Conservation (phyloP, 148 eudicot genomes). For the Chenopodium quinoa region DNA sequence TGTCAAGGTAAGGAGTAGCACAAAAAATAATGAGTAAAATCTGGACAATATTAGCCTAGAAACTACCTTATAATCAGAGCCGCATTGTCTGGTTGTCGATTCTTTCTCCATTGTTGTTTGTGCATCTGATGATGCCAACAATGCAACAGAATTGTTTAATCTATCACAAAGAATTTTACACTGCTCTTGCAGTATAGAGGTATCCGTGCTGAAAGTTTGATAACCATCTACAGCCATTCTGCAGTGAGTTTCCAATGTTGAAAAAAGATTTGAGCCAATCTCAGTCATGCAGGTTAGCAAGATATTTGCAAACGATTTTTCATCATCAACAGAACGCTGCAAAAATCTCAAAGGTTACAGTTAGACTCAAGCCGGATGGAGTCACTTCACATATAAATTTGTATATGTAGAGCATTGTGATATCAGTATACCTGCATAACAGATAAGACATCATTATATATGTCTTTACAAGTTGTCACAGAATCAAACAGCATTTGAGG, state of each 20-base stretch:
- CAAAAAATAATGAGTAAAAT: constrained; percentile 38
- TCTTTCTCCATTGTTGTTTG: constrained; percentile 28
- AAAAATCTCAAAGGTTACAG: constrained; percentile 11
- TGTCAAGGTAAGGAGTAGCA: constrained; percentile 42
- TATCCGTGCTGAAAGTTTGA: constrained; percentile 31
- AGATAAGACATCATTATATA: constrained; percentile 58
- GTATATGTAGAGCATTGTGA: not conserved
- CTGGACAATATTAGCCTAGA: constrained; percentile 45
- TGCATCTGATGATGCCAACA: constrained; percentile 39
- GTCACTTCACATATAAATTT: not conserved
- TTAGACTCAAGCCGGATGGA: constrained; percentile 6
- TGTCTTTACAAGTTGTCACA: constrained; percentile 56
- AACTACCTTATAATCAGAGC: constrained; percentile 67
- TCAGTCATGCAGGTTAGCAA: constrained; percentile 60
- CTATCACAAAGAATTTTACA: constrained; percentile 50
- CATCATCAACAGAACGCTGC: constrained; percentile 63
- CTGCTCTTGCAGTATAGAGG: constrained; percentile 44
- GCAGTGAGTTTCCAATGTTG: constrained; percentile 66
- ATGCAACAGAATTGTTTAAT: constrained; percentile 42
- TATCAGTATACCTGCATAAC: constrained; percentile 48
- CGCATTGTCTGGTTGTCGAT: constrained; percentile 20
- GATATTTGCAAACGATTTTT: constrained; percentile 56
- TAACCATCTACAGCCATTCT: constrained; percentile 39
- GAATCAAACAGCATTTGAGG: constrained; percentile 58
- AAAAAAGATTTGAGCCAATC: constrained; percentile 61